phyloP scores from a whole-genome alignment of 2,329 filamentous ascomycete species.

The Calonectria crousiana region DNA sequence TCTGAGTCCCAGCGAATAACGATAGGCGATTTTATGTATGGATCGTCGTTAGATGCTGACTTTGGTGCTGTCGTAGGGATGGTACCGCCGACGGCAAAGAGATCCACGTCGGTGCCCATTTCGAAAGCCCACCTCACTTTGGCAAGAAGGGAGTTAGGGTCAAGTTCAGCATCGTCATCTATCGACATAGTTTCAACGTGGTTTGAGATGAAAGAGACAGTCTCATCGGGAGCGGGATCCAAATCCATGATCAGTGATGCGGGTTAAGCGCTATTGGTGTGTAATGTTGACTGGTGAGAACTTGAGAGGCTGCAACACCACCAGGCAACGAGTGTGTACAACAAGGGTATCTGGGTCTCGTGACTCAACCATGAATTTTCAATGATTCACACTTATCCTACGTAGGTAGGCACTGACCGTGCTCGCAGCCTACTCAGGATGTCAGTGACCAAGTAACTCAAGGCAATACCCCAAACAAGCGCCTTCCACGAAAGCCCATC shows the following conservation, averaged over 20 bases:
- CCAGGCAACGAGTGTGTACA: neutral
- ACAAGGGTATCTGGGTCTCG: too few relatives aligned
- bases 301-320: neutral
- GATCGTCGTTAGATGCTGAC: neutral
- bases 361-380: neutral
- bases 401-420: neutral
- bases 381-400: neutral
- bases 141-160: neutral
- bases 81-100: neutral
- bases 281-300: neutral
- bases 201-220: neutral
- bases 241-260: neutral
- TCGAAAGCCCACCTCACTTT: neutral
- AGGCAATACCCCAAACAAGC: neutral
- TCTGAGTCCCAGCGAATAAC: neutral
- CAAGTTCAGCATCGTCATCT: accelerated
- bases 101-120: neutral
- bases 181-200: neutral
- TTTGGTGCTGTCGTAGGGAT: neutral
- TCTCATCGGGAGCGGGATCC: neutral
- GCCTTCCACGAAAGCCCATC: neutral
- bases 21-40: neutral
- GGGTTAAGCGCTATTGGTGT: neutral
- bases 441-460: neutral
- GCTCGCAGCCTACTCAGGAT: neutral